phyloP scores from a whole-genome alignment of 257 asterid species.

The Scutellaria minor region DNA sequence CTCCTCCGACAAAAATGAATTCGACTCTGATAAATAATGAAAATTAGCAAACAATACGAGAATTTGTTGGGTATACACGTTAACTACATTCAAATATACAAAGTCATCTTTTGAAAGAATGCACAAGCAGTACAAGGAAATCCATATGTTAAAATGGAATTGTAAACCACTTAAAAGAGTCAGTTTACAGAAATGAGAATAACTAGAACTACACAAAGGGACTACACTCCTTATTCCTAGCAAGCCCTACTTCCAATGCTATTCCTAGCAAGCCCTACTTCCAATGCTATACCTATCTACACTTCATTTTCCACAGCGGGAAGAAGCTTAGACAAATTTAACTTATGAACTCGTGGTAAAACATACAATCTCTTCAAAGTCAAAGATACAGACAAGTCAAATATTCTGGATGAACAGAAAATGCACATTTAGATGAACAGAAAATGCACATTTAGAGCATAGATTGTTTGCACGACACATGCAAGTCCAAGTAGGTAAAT shows the following conservation, averaged over 20 bases:
- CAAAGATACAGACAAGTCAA: not conserved
- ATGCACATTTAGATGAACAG: not conserved
- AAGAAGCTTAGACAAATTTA: too few relatives aligned
- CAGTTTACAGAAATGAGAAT: not conserved
- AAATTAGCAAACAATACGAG: constrained; percentile 19
- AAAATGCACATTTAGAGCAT: not conserved
- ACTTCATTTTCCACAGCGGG: not conserved
- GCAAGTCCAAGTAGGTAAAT: constrained; percentile 2
- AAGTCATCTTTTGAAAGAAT: not conserved
- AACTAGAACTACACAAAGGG: not conserved
- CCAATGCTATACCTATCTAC: not conserved
- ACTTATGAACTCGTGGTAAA: not conserved
- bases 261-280: too few relatives aligned
- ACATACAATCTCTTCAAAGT: constrained; percentile 9
- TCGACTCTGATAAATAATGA: constrained; percentile 46
- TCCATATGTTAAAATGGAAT: constrained; percentile 7
- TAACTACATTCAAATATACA: not conserved
- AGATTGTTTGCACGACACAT: constrained; percentile 10
- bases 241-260: too few relatives aligned
- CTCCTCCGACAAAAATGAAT: constrained; percentile 67
- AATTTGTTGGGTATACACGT: not conserved
- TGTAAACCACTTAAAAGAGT: not conserved
- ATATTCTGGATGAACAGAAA: not conserved
- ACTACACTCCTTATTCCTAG: not conserved
- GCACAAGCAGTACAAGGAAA: constrained; percentile 4